Percentiles rank a stretch among this genome's conserved stretches.
phyloP scores from a whole-genome alignment of 192 early-diverging fungal genomes.

The Powellomyces hirtus region DNA sequence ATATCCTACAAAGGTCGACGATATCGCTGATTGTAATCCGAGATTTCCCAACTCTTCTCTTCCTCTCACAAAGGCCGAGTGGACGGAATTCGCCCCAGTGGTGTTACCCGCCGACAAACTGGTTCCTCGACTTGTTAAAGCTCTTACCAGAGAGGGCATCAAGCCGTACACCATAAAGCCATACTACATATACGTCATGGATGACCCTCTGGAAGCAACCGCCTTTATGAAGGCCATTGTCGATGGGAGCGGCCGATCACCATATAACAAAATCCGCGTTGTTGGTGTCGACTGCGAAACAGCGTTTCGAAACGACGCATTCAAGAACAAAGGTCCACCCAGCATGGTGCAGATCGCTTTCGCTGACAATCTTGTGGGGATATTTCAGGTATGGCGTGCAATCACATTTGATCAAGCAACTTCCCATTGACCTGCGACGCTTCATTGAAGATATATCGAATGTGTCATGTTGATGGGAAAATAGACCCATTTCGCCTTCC shows the following conservation, averaged over 20 bases:
- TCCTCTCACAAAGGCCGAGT: no score
- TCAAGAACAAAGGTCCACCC: background rate
- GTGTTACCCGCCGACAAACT: background rate
- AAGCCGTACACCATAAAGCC: slow-evolving; percentile 12
- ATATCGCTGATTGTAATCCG: no score
- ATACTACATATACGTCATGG: slow-evolving; percentile 14
- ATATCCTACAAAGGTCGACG: no score
- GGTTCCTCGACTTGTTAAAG: background rate
- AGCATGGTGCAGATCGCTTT: slow-evolving; percentile 25
- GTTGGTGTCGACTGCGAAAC: slow-evolving; percentile 23
- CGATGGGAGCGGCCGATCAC: background rate
- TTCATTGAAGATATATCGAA: slow-evolving; percentile 1
- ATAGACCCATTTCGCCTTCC: slow-evolving; percentile 10
- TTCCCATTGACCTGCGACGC: no score
- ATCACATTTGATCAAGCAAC: no score
- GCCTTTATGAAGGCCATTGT: background rate
- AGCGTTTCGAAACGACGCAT: background rate
- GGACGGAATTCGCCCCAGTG: background rate
- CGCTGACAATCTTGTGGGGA: slow-evolving; percentile 19
- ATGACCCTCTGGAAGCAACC: background rate
- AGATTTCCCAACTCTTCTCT: no score
- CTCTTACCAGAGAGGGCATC: background rate
- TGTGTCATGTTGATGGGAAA: background rate
- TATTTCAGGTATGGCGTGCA: slow-evolving; percentile 29
- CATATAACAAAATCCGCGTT: slow-evolving; percentile 1